Percentiles rank a stretch among this genome's conserved stretches.
Evolutionary conservation across 1,139 yeast species (phyloP).

Genomic region (Pichia inconspicua): DNA sequence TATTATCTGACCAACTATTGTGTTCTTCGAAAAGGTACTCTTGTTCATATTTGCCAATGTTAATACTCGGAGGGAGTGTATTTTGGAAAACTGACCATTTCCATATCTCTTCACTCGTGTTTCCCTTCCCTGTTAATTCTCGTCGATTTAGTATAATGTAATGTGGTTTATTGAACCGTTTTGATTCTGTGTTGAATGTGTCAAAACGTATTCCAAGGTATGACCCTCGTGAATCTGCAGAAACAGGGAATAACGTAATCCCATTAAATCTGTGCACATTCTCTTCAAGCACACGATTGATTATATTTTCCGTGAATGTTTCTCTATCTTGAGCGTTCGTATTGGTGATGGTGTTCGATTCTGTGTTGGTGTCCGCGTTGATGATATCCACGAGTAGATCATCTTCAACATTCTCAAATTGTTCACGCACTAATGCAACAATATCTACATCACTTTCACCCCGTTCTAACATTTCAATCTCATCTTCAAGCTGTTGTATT

Average conservation of each 20-base stretch:
- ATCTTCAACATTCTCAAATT: not conserved
- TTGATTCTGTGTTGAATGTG: constrained; percentile 27
- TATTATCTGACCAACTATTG: not conserved
- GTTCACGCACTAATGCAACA: not conserved
- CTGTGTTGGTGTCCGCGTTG: constrained; percentile 1
- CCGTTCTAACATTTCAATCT: constrained; percentile 5
- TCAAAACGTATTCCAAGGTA: constrained; percentile 40
- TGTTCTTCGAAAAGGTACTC: constrained; percentile 4
- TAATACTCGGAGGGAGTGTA: constrained; percentile 36
- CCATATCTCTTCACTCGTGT: constrained; percentile 12
- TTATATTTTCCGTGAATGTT: not conserved
- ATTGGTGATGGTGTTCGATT: constrained; percentile 1
- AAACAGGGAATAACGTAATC: constrained; percentile 37
- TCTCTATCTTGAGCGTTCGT: too few species aligned
- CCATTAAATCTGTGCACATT: constrained; percentile 38
- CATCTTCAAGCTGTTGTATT: constrained; percentile 12
- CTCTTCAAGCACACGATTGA: constrained; percentile 1
- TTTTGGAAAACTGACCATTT: constrained; percentile 34
- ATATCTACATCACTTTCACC: not conserved
- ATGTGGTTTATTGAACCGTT: constrained; percentile 32
- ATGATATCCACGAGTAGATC: not conserved
- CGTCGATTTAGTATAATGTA: constrained; percentile 32
- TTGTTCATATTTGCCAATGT: constrained; percentile 17
- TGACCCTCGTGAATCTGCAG: constrained; percentile 14
- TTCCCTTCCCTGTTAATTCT: constrained; percentile 20